These are phyloP conservation scores for Exophiala bonariae DNA, from an alignment of 2,329 filamentous ascomycete genomes.

Conservation along the genomic window DNA sequence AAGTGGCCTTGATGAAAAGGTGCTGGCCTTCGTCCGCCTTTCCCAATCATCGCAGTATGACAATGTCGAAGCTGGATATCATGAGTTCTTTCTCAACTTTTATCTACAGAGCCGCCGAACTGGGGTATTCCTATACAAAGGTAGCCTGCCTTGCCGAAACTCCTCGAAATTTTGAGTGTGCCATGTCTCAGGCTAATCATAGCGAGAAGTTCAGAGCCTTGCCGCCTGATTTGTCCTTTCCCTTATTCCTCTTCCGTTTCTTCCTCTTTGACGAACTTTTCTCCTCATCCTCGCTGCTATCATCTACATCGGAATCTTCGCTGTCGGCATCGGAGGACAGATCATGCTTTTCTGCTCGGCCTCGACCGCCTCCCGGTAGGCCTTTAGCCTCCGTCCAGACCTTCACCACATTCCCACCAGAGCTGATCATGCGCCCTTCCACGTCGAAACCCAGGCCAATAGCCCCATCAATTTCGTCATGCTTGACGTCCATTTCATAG, in stretches of 20 bases:
- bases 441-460: slow-evolving; percentile 81
- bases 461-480: slow-evolving; percentile 87
- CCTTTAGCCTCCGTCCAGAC: slow-evolving; percentile 76
- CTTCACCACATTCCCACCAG: slow-evolving; percentile 81
- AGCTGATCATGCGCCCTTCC: slow-evolving; percentile 81
- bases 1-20: too few species aligned
- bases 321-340: slow-evolving; percentile 43
- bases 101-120: too few species aligned
- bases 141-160: too few species aligned
- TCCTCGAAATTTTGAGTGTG: too few species aligned
- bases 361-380: slow-evolving; percentile 42
- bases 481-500: slow-evolving; percentile 58
- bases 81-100: too few species aligned
- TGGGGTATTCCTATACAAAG: slow-evolving; percentile 2
- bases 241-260: slow-evolving; percentile 49
- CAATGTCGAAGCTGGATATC: too few species aligned
- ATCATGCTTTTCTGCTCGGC: slow-evolving; percentile 33
- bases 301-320: slow-evolving; percentile 44
- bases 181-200: slow-evolving; percentile 8
- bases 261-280: slow-evolving; percentile 43
- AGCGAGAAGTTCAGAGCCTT: slow-evolving; percentile 26
- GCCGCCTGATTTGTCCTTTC: slow-evolving; percentile 37
- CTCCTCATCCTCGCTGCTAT: slow-evolving; percentile 50
- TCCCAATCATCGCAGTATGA: too few species aligned
- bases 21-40: too few species aligned